These are phyloP conservation scores for Trichosporon sp. DNA, from an alignment of 1,284 basidiomycete genomes.

Conservation along the genomic window DNA sequence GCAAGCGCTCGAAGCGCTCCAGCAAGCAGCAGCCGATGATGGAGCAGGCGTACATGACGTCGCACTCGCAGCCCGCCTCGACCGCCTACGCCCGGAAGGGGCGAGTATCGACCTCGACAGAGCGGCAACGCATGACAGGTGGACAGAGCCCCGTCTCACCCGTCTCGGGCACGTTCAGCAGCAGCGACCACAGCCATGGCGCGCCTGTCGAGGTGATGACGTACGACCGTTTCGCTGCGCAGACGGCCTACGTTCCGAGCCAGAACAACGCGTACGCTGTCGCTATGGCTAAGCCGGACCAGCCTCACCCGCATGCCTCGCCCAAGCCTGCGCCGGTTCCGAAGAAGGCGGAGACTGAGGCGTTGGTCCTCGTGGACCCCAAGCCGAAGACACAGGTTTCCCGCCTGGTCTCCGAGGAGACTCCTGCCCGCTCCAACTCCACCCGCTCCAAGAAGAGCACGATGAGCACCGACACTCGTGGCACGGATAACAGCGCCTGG, in stretches of 20 bases:
- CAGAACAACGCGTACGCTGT: not conserved
- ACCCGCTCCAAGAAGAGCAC: not conserved
- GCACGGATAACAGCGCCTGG: not conserved
- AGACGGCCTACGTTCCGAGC: slow-evolving; percentile 2
- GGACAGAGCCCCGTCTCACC: not conserved
- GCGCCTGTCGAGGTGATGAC: not conserved
- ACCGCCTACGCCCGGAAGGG: not conserved
- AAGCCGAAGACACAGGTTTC: not conserved
- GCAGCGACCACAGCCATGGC: slow-evolving; percentile 7
- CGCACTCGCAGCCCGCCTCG: not conserved
- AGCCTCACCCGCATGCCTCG: not conserved
- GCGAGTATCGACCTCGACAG: not conserved
- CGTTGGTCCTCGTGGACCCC: not conserved
- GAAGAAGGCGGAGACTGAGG: too few species aligned
- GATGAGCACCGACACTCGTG: not conserved
- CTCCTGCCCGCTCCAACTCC: not conserved
- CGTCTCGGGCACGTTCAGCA: not conserved
- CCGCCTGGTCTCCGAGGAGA: not conserved
- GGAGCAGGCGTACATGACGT: slow-evolving; percentile 11
- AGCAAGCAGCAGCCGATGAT: slow-evolving; percentile 13
- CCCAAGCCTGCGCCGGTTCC: not conserved
- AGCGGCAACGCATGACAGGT: not conserved
- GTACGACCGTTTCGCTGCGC: not conserved
- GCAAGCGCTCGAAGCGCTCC: not conserved
- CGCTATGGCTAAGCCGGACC: not conserved